Percentiles rank a stretch among this genome's conserved stretches.
Conservation (phyloP, 2,329 filamentous ascomycete species). For the Fusarium staphyleae region DNA sequence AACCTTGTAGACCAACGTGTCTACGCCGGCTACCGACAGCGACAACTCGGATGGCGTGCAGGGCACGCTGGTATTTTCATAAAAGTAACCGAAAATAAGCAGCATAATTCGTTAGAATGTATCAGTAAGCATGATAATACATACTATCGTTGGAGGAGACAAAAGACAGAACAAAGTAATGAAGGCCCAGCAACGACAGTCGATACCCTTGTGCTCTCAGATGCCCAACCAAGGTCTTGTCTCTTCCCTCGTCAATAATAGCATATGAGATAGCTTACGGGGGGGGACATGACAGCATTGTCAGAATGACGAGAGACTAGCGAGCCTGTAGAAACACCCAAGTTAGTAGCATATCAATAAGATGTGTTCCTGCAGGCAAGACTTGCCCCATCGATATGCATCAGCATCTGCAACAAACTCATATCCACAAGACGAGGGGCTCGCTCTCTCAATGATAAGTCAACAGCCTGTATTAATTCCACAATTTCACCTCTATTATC, state of each 20-base stretch:
- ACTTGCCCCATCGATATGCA: not conserved
- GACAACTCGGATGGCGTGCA: not conserved
- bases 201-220: slow-evolving; percentile 5
- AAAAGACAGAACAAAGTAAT: slow-evolving; percentile 5
- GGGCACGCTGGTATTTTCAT: not conserved
- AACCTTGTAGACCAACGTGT: not conserved
- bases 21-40: not conserved
- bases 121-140: slow-evolving; percentile 2
- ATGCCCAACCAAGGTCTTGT: slow-evolving; percentile 12
- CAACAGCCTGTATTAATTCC: not conserved
- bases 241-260: slow-evolving; percentile 6
- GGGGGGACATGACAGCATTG: not conserved
- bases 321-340: slow-evolving; percentile 17
- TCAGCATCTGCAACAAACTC: not conserved
- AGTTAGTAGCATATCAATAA: slow-evolving; percentile 17
- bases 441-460: not conserved
- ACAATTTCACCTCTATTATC: not conserved
- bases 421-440: not conserved
- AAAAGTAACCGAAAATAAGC: not conserved
- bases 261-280: not conserved
- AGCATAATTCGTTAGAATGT: not conserved
- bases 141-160: not conserved
- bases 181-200: slow-evolving; percentile 1
- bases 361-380: slow-evolving; percentile 5
- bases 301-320: slow-evolving; percentile 15